Evolutionary conservation across 148 eudicot genomes (phyloP).

Genomic region (Diospyros lotus): DNA sequence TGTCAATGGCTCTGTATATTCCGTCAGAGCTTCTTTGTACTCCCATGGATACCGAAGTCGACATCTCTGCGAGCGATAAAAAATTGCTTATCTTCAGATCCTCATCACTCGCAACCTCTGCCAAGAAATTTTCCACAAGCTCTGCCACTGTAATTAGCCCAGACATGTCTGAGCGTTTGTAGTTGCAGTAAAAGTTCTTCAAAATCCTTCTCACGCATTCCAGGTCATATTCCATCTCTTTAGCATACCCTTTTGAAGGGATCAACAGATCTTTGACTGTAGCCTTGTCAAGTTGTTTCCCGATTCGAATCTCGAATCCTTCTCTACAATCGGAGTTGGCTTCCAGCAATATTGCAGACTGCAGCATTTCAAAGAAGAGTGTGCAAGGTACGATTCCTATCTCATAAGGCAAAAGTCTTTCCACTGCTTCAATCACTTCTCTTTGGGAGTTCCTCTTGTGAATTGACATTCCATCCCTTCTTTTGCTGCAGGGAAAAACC

Average conservation of each 20-base stretch:
- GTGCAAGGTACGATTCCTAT: slow-evolving; percentile 30
- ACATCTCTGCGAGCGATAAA: slow-evolving; percentile 48
- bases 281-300: slow-evolving; percentile 49
- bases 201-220: slow-evolving; percentile 54
- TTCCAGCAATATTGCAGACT: slow-evolving; percentile 24
- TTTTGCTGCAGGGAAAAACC: slow-evolving; percentile 16
- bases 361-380: slow-evolving; percentile 46
- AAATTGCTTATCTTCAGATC: slow-evolving; percentile 40
- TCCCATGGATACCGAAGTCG: slow-evolving; percentile 34
- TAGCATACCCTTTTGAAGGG: slow-evolving; percentile 43
- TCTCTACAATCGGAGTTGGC: slow-evolving; percentile 35
- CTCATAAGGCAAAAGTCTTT: slow-evolving; percentile 48
- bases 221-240: slow-evolving; percentile 28
- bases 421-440: slow-evolving; percentile 50
- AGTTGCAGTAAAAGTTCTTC: slow-evolving; percentile 50
- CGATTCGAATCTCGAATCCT: slow-evolving; percentile 53
- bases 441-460: slow-evolving; percentile 25
- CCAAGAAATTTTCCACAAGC: slow-evolving; percentile 57
- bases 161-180: slow-evolving; percentile 4
- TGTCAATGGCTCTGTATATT: slow-evolving; percentile 61
- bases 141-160: slow-evolving; percentile 51
- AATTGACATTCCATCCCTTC: slow-evolving; percentile 13
- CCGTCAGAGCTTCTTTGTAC: slow-evolving; percentile 38
- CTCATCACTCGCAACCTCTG: slow-evolving; percentile 47
- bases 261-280: slow-evolving; percentile 51